Evolutionary conservation across 2,329 filamentous ascomycete genomes (phyloP).

Genomic region (Madurella mycetomatis): DNA sequence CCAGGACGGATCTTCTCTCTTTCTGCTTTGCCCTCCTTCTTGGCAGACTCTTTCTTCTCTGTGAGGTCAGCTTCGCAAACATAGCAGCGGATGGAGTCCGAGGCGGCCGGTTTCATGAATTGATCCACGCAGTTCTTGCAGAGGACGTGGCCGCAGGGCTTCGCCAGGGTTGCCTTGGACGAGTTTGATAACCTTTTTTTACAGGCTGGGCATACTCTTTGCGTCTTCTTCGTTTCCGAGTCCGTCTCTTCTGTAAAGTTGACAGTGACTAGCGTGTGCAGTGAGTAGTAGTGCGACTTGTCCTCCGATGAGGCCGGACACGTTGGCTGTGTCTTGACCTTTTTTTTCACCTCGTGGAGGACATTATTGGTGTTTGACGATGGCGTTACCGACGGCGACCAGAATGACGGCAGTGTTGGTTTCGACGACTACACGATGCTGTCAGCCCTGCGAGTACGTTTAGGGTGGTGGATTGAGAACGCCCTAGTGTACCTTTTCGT

Average conservation of each 20-base stretch:
- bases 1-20: constrained; percentile 62
- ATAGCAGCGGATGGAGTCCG: constrained; percentile 61
- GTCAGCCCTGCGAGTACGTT: constrained; percentile 5
- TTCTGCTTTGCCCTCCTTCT: constrained; percentile 40
- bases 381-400: constrained; percentile 83
- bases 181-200: constrained; percentile 77
- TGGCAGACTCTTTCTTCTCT: constrained; percentile 39
- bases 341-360: constrained; percentile 54
- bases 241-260: constrained; percentile 70
- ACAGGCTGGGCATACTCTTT: constrained; percentile 72
- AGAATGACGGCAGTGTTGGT: constrained; percentile 77
- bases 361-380: constrained; percentile 55
- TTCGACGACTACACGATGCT: constrained; percentile 49
- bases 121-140: constrained; percentile 80
- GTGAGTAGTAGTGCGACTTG: constrained; percentile 66
- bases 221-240: constrained; percentile 40
- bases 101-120: constrained; percentile 63
- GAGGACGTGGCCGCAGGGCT: constrained; percentile 86
- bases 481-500: constrained; percentile 56
- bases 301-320: constrained; percentile 70
- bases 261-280: constrained; percentile 72
- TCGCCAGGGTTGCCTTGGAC: constrained; percentile 75
- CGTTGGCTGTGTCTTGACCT: constrained; percentile 62
- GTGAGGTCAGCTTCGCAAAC: constrained; percentile 82
- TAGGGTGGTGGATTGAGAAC: constrained; percentile 1